Conservation (phyloP, 2,329 filamentous ascomycete genomes). For the Lecanoromycetidae sp. region DNA sequence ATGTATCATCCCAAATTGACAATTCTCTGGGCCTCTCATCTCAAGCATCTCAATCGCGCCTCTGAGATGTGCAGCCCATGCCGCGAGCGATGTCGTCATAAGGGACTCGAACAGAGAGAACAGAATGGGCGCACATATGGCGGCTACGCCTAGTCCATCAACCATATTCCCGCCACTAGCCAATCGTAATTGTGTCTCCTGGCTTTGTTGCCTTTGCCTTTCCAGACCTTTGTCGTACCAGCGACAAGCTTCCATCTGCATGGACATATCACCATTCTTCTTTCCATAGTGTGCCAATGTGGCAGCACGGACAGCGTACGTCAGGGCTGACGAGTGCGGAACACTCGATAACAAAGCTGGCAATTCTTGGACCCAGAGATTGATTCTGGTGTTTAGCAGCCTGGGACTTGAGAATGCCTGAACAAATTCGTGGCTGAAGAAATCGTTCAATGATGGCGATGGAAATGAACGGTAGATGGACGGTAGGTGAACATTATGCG, state of each 20-base stretch:
- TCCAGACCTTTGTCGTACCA: conserved; percentile 5
- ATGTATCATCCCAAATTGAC: conserved; percentile 2
- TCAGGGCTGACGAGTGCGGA: neutral
- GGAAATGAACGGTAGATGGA: too few relatives aligned
- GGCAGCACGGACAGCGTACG: neutral
- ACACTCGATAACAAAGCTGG: neutral
- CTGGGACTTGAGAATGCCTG: neutral
- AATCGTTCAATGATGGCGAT: neutral
- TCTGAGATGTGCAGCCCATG: neutral
- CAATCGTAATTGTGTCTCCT: neutral
- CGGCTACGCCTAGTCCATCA: neutral
- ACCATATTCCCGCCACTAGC: neutral
- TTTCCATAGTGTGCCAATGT: conserved; percentile 1
- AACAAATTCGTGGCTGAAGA: neutral
- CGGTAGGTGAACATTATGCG: too few relatives aligned
- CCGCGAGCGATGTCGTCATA: neutral
- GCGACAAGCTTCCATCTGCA: conserved; percentile 4
- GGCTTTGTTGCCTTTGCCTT: neutral
- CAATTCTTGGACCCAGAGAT: neutral
- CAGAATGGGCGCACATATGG: conserved; percentile 1
- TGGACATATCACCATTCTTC: neutral
- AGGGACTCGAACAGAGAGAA: conserved; percentile 3
- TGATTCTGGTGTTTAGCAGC: neutral
- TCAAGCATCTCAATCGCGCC: conserved; percentile 3
- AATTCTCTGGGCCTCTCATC: neutral